Percentiles rank a stretch among this genome's conserved stretches.
These are phyloP conservation scores for Orobanche coerulescens DNA, from an alignment of 257 asterid genomes.

Conservation along the genomic window DNA sequence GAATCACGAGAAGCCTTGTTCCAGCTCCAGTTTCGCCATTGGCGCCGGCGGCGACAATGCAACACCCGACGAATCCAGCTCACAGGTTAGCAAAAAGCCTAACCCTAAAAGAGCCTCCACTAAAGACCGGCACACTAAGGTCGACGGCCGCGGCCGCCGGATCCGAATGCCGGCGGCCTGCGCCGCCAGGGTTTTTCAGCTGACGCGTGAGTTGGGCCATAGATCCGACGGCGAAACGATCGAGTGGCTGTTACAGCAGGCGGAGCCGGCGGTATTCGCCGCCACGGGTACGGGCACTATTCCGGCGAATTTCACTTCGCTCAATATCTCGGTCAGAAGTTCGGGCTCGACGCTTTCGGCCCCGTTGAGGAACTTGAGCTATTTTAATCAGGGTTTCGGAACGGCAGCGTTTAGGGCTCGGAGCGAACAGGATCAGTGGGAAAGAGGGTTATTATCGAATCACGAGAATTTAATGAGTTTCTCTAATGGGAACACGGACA, in stretches of 20 bases:
- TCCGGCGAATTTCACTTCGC: conserved; percentile 70
- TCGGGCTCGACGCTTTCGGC: conserved; percentile 59
- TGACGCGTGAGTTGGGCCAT: conserved; percentile 49
- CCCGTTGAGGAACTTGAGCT: conserved; percentile 30
- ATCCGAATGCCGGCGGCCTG: conserved; percentile 79
- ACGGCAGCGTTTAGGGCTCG: conserved; percentile 18
- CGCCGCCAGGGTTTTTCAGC: conserved; percentile 85
- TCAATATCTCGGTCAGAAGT: conserved; percentile 53
- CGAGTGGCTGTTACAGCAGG: conserved; percentile 73
- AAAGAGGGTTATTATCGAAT: not conserved
- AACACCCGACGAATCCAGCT: no score
- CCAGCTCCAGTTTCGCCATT: conserved; percentile 14
- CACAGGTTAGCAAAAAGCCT: conserved; percentile 41
- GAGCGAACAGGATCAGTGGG: conserved; percentile 16
- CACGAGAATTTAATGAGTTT: conserved; percentile 21
- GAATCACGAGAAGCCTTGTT: conserved; percentile 17
- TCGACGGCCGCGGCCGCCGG: conserved; percentile 57
- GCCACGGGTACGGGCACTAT: conserved; percentile 90
- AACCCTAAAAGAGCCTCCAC: conserved; percentile 40
- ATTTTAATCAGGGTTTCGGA: conserved; percentile 25
- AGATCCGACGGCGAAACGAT: conserved; percentile 39
- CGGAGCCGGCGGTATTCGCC: conserved; percentile 82
- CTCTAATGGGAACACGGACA: conserved; percentile 3
- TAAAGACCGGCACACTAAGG: conserved; percentile 61
- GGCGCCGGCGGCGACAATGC: no score